Conservation (phyloP, 2,329 filamentous ascomycete species). For the Tolypocladium guangdongense region DNA sequence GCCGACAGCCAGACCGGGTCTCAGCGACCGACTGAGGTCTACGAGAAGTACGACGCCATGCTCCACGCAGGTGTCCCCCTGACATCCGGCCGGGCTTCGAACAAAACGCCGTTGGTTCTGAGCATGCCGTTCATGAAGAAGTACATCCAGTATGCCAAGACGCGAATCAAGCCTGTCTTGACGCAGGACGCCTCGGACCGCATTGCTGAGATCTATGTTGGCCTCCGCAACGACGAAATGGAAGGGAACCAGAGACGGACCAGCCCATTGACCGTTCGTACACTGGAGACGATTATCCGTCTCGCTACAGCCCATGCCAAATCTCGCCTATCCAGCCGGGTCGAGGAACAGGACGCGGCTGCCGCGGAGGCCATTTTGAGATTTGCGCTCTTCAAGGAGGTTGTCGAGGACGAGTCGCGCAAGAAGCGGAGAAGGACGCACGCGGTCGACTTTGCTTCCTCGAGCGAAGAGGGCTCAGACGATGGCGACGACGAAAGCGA, state of each 20-base stretch:
- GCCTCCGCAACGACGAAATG: constrained; percentile 89
- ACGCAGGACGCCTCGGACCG: constrained; percentile 88
- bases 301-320: constrained; percentile 94
- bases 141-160: constrained; percentile 97
- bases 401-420: constrained; percentile 66
- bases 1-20: constrained; percentile 64
- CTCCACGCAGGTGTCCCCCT: constrained; percentile 82
- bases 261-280: constrained; percentile 92
- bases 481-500: constrained; percentile 46
- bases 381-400: constrained; percentile 95
- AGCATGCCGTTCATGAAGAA: constrained; percentile 99
- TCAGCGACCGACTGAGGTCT: constrained; percentile 76
- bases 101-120: constrained; percentile 74
- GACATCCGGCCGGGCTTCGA: constrained; percentile 60
- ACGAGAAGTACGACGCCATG: constrained; percentile 94
- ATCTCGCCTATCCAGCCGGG: constrained; percentile 72
- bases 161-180: constrained; percentile 75
- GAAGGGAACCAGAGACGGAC: constrained; percentile 89
- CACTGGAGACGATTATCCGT: constrained; percentile 95
- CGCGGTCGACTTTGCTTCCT: constrained; percentile 43
- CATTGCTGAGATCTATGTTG: constrained; percentile 84
- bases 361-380: constrained; percentile 83
- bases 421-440: constrained; percentile 72
- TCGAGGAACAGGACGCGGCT: constrained; percentile 81
- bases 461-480: constrained; percentile 47